Percentiles rank a stretch among this genome's conserved stretches.
Evolutionary conservation across 202 grass and related monocot genomes (phyloP).

Genomic region (Brachypodium distachyon): DNA sequence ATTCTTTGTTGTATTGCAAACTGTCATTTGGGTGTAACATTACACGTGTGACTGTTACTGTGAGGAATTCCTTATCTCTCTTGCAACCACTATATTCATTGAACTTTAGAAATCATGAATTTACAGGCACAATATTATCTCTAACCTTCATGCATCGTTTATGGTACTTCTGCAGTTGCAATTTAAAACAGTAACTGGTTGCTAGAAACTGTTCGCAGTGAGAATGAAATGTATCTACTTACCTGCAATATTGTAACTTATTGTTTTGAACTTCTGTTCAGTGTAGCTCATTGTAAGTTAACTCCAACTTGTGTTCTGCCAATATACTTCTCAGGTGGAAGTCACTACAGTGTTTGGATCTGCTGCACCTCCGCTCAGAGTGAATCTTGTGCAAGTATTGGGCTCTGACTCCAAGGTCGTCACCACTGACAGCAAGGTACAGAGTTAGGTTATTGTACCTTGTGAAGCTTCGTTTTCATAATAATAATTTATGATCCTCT

Average conservation of each 20-base stretch:
- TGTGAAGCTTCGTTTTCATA: neutral
- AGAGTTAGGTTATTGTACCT: slow-evolving; percentile 1
- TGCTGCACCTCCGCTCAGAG: slow-evolving; percentile 59
- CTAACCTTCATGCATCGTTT: neutral
- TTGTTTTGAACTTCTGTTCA: neutral
- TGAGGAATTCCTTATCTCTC: neutral
- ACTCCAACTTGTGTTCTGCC: neutral
- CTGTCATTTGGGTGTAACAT: neutral
- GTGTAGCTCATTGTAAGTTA: neutral
- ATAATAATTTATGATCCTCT: neutral
- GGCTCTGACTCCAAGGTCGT: slow-evolving; percentile 61
- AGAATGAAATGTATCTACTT: neutral
- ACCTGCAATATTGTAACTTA: neutral
- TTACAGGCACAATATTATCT: neutral
- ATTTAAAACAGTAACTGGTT: neutral
- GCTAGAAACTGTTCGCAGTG: neutral
- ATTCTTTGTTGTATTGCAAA: neutral
- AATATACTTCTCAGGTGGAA: slow-evolving; percentile 60
- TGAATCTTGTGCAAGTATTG: slow-evolving; percentile 64
- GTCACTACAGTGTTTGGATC: slow-evolving; percentile 92
- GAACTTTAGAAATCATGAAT: neutral
- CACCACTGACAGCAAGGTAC: slow-evolving; percentile 59
- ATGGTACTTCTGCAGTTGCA: neutral
- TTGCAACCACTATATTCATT: neutral
- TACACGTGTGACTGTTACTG: neutral